Conservation (phyloP, 1,284 basidiomycete species). For the Cutaneotrichosporon mucoides region DNA sequence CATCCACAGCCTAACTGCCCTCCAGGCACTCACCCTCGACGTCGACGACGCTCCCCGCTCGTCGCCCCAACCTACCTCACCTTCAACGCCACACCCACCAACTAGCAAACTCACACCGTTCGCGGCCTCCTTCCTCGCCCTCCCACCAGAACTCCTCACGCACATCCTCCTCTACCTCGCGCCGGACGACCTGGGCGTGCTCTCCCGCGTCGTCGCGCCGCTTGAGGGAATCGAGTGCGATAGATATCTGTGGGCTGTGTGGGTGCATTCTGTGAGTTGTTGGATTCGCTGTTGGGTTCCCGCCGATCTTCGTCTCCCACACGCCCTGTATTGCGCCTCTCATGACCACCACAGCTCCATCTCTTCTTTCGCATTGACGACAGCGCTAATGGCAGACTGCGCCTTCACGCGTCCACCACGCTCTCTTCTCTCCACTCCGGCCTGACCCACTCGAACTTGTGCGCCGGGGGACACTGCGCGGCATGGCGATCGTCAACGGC, state of each 20-base stretch:
- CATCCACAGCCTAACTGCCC: too few species aligned
- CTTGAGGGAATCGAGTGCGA: constrained; percentile 24
- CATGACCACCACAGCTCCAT: background rate
- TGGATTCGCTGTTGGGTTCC: background rate
- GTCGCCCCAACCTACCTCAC: background rate
- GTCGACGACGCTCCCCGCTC: background rate
- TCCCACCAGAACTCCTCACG: constrained; percentile 23
- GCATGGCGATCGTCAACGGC: constrained; percentile 21
- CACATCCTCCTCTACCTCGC: constrained; percentile 26
- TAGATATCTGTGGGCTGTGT: constrained; percentile 19
- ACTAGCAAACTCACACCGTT: constrained; percentile 6
- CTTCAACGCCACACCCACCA: background rate
- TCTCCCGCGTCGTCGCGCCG: constrained; percentile 20
- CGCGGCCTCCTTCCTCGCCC: constrained; percentile 16
- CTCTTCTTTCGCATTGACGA: background rate
- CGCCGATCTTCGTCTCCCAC: too few species aligned
- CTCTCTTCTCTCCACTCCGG: constrained; percentile 25
- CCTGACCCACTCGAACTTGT: constrained; percentile 26
- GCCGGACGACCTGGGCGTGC: constrained; percentile 24
- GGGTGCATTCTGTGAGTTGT: constrained; percentile 20
- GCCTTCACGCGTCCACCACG: constrained; percentile 15
- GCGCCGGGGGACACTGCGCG: constrained; percentile 24
- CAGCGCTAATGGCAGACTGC: constrained; percentile 17
- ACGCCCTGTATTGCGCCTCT: too few species aligned
- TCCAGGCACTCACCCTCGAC: background rate